Conservation (phyloP, 768 basidiomycete genomes). For the Pseudohyphozyma bogoriensis region DNA sequence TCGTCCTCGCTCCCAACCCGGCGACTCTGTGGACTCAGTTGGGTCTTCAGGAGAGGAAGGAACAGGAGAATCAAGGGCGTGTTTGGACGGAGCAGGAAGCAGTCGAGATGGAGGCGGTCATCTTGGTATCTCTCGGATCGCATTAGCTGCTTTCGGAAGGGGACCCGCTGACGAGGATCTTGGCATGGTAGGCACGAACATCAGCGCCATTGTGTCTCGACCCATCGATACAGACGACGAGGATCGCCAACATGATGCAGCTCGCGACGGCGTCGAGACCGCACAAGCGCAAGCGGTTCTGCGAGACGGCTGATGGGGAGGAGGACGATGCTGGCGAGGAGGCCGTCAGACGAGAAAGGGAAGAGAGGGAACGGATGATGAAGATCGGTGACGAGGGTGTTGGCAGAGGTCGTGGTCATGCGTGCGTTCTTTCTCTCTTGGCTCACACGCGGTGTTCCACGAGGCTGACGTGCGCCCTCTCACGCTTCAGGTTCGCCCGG, state of each 20-base stretch:
- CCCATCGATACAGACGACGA: constrained; percentile 21
- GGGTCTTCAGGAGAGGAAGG: constrained; percentile 25
- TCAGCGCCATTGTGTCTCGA: constrained; percentile 23
- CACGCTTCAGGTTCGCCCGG: constrained; percentile 18
- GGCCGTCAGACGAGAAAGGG: constrained; percentile 8
- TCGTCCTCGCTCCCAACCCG: constrained; percentile 36
- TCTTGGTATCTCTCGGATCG: constrained; percentile 36
- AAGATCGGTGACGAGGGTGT: constrained; percentile 26
- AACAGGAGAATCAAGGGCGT: constrained; percentile 10
- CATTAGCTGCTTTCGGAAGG: too few species aligned
- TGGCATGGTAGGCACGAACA: constrained; percentile 14
- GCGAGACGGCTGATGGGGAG: constrained; percentile 13
- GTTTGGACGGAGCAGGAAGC: constrained; percentile 38
- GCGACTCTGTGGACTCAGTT: constrained; percentile 36
- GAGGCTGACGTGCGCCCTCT: too few species aligned
- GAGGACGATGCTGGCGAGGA: constrained; percentile 10
- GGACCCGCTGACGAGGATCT: neutral
- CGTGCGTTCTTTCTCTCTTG: constrained; percentile 6
- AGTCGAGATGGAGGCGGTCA: constrained; percentile 39
- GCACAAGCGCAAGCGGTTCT: constrained; percentile 31
- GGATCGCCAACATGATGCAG: constrained; percentile 39
- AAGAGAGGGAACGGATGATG: constrained; percentile 26
- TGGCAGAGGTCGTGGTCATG: constrained; percentile 14
- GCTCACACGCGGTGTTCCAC: too few species aligned
- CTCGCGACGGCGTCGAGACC: constrained; percentile 38